Base-by-base conservation (phyloP, 78 protist genomes). In the Dictyostelium capitatum region DNA sequence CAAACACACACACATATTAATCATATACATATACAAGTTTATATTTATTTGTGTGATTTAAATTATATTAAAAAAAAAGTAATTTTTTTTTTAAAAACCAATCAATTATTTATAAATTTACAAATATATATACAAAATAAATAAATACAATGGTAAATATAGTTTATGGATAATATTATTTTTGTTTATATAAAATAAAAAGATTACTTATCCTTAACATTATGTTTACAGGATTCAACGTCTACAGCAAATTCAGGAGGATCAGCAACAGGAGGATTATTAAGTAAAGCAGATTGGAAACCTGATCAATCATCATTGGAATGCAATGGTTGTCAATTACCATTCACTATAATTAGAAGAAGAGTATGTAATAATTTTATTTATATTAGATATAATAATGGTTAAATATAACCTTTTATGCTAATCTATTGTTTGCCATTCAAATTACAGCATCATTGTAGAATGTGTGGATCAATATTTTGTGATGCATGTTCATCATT, bases 371-470 rank as follows among this genome's bases (percentile, higher is more conserved):
- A 12, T 28, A 0, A 4, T 30, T 11, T 10, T 4, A 30, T 30
- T 69, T 30, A n/a, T n/a, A n/a, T n/a, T n/a, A n/a, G n/a, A n/a
- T 10, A 9, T 3, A 8, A 28, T 32, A 7, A 6, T 30, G 30
- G 8, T 8, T 30, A 32, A 6, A 6, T 5, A 11, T 67, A n/a
- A n/a, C n/a, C n/a, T n/a, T n/a, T n/a, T n/a, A n/a, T n/a, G n/a
- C n/a, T n/a, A n/a, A n/a, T n/a, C n/a, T n/a, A n/a, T n/a, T n/a
- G n/a, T n/a, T n/a, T n/a, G n/a, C n/a, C n/a, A n/a, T n/a, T n/a
- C n/a, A n/a, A n/a, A n/a, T n/a, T n/a, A n/a, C n/a, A n/a, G 92
- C 92, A 87, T 87, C 92, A 87, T 47, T 87, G 92, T 64, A 56
- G 92, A 32, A 77, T 47, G 51, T 87, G 92, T 87, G 92, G 92